phyloP scores from a whole-genome alignment of 441 rosid genomes.

The Mallotus japonicus region DNA sequence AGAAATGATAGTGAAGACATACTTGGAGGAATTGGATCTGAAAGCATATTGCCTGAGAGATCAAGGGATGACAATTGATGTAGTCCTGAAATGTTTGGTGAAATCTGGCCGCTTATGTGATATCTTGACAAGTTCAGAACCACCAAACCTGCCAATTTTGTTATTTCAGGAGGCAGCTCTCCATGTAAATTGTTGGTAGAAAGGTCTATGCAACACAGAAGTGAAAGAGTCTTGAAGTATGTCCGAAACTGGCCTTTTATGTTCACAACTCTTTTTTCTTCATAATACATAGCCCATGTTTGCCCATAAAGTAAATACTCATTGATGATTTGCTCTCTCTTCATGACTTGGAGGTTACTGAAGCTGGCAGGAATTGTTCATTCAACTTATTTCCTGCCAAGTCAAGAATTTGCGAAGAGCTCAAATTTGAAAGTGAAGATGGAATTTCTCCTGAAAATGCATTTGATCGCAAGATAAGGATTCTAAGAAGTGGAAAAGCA shows the following conservation, averaged over 20 bases:
- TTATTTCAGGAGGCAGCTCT: not conserved
- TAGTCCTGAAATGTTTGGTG: constrained; percentile 30
- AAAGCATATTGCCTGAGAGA: constrained; percentile 38
- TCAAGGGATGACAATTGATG: constrained; percentile 42
- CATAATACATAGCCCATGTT: constrained; percentile 1
- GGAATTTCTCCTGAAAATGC: constrained; percentile 42
- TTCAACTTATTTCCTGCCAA: constrained; percentile 21
- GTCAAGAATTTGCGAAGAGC: constrained; percentile 41
- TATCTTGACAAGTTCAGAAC: constrained; percentile 39
- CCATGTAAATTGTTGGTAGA: too few relatives aligned
- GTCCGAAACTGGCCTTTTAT: constrained; percentile 22
- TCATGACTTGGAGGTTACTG: constrained; percentile 23
- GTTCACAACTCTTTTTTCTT: constrained; percentile 33
- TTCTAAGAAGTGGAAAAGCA: constrained; percentile 29
- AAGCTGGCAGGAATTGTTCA: constrained; percentile 33
- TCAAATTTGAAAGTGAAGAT: constrained; percentile 25
- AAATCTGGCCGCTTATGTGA: constrained; percentile 26
- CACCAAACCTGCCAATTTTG: constrained; percentile 31
- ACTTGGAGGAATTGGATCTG: constrained; percentile 35
- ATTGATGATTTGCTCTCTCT: too few relatives aligned
- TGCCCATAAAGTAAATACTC: not conserved
- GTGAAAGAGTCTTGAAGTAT: constrained; percentile 42
- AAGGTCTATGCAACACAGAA: constrained; percentile 17
- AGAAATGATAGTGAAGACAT: constrained; percentile 21
- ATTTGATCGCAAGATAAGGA: constrained; percentile 36